Conservation (phyloP, 164 flowering plant genomes). For the Akebia trifoliata region DNA sequence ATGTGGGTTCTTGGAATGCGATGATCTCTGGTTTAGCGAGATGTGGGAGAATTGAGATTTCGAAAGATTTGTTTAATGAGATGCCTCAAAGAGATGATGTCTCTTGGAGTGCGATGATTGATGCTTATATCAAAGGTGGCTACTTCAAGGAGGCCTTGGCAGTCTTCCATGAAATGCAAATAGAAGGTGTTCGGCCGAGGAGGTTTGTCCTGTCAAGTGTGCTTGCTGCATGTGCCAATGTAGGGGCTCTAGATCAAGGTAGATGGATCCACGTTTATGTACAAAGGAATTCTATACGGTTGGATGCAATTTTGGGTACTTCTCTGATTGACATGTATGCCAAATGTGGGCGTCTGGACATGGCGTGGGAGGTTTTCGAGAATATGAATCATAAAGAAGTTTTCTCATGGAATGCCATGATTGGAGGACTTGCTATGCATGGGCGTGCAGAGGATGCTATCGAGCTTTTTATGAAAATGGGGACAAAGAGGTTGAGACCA, state of each 20-base stretch:
- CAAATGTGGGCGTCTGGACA: constrained; percentile 35
- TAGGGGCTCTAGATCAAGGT: constrained; percentile 46
- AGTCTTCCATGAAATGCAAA: constrained; percentile 43
- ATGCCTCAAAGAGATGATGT: constrained; percentile 45
- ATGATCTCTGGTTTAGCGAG: constrained; percentile 44
- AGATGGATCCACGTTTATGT: constrained; percentile 37
- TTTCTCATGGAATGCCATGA: constrained; percentile 42
- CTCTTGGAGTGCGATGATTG: constrained; percentile 67
- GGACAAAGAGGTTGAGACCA: constrained; percentile 18
- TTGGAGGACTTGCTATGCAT: constrained; percentile 41
- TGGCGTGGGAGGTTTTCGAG: constrained; percentile 39
- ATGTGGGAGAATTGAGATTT: constrained; percentile 34
- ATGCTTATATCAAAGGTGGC: constrained; percentile 37
- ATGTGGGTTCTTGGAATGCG: constrained; percentile 42
- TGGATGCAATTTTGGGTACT: constrained; percentile 33
- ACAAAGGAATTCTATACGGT: constrained; percentile 19
- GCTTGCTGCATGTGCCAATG: constrained; percentile 39
- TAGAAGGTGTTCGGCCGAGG: constrained; percentile 20
- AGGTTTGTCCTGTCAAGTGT: constrained; percentile 31
- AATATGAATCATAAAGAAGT: constrained; percentile 28
- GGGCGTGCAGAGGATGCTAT: constrained; percentile 34
- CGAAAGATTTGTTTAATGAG: constrained; percentile 30
- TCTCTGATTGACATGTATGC: constrained; percentile 43
- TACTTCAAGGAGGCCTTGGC: constrained; percentile 38
- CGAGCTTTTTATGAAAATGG: constrained; percentile 29